phyloP scores from a whole-genome alignment of 2,329 filamentous ascomycete genomes.

The Hypoxylon sp. region DNA sequence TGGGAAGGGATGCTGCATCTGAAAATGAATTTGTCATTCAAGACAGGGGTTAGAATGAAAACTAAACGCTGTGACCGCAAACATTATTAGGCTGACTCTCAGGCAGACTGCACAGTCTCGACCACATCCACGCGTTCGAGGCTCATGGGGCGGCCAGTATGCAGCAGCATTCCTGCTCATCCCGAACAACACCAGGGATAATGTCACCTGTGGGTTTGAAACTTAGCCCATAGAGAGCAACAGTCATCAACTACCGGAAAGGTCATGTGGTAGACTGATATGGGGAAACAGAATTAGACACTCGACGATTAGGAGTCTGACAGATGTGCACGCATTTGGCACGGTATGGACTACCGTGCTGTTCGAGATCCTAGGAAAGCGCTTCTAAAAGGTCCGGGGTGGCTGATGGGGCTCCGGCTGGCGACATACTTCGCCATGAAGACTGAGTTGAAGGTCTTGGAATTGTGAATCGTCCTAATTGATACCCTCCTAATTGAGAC shows the following conservation, averaged over 20 bases:
- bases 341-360: slow-evolving; percentile 65
- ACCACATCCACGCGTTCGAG: slow-evolving; percentile 60
- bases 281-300: slow-evolving; percentile 61
- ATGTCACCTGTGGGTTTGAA: slow-evolving; percentile 59
- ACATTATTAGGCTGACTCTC: slow-evolving; percentile 69
- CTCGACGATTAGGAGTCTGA: slow-evolving; percentile 54
- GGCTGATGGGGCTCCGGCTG: slow-evolving; percentile 59
- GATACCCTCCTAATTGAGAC: not conserved
- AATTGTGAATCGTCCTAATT: slow-evolving; percentile 53
- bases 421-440: slow-evolving; percentile 65
- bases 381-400: slow-evolving; percentile 57
- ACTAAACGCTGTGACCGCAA: slow-evolving; percentile 7
- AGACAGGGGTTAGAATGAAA: not conserved
- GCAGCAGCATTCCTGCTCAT: slow-evolving; percentile 63
- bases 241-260: slow-evolving; percentile 56
- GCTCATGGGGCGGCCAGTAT: slow-evolving; percentile 64
- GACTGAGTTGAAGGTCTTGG: slow-evolving; percentile 63
- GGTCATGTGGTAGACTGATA: slow-evolving; percentile 61
- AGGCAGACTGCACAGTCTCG: slow-evolving; percentile 67
- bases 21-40: not conserved
- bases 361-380: slow-evolving; percentile 65
- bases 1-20: not conserved
- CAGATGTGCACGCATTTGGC: slow-evolving; percentile 60
- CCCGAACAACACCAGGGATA: slow-evolving; percentile 58
- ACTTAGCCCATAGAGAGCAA: slow-evolving; percentile 59